Evolutionary conservation across 306 rosid species (phyloP).

Genomic region (Quercus cerris): DNA sequence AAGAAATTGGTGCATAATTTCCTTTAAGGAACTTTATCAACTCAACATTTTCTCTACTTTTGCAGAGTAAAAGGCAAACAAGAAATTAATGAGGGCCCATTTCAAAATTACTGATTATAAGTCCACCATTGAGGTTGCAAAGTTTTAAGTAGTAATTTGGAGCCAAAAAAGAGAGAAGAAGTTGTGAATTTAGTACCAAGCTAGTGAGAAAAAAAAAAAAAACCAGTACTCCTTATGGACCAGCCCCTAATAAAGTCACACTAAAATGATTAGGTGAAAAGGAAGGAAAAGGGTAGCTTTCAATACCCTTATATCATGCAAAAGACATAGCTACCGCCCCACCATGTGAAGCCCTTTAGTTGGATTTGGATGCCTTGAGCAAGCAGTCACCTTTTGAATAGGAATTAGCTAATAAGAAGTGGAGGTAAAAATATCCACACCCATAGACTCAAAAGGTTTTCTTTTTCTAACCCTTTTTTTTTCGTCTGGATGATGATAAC

Average conservation of each 20-base stretch:
- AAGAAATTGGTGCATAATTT: constrained; percentile 17
- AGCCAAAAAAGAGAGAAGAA: constrained; percentile 15
- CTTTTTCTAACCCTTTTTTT: constrained; percentile 23
- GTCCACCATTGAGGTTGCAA: background rate
- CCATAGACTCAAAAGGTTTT: constrained; percentile 21
- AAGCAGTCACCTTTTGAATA: constrained; percentile 27
- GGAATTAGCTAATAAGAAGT: constrained; percentile 1
- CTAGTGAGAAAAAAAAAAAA: constrained; percentile 12
- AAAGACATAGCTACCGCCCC: constrained; percentile 40
- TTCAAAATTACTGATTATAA: background rate
- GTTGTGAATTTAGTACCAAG: constrained; percentile 1
- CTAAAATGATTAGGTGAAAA: constrained; percentile 40
- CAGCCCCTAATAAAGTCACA: constrained; percentile 25
- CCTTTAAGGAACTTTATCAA: background rate
- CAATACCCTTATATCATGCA: constrained; percentile 29
- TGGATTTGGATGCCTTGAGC: constrained; percentile 39
- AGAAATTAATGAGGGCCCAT: constrained; percentile 10
- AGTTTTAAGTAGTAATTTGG: constrained; percentile 1
- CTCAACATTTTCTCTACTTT: background rate
- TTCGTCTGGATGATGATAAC: background rate
- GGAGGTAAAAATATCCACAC: constrained; percentile 28
- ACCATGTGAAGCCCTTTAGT: constrained; percentile 58
- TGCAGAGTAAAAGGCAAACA: background rate
- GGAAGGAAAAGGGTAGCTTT: constrained; percentile 32
- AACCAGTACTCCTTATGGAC: constrained; percentile 13